Conservation (phyloP, 441 rosid species). For the Jatropha podagrica region DNA sequence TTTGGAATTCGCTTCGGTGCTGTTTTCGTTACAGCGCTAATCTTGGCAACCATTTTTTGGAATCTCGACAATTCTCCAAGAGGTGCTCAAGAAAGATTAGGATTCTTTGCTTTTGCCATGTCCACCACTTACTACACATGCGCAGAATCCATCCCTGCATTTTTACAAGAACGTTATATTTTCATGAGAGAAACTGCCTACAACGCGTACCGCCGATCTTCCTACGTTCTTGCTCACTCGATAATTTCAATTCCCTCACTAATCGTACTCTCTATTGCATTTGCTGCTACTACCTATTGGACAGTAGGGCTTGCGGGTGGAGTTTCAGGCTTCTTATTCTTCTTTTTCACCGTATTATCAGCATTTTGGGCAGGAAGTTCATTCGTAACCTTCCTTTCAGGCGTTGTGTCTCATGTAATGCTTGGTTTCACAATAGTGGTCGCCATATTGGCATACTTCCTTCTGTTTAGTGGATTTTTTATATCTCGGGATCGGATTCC, state of each 20-base stretch:
- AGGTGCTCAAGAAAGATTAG: constrained; percentile 76
- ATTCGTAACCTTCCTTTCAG: constrained; percentile 81
- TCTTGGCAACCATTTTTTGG: constrained; percentile 70
- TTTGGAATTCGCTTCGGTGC: constrained; percentile 76
- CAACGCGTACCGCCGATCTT: constrained; percentile 83
- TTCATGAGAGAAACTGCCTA: constrained; percentile 95
- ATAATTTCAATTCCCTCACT: constrained; percentile 68
- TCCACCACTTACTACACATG: constrained; percentile 85
- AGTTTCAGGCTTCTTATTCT: constrained; percentile 59
- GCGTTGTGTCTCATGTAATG: constrained; percentile 74
- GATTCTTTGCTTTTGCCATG: constrained; percentile 88
- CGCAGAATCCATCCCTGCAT: constrained; percentile 83
- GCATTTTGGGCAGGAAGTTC: constrained; percentile 85
- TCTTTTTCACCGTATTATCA: constrained; percentile 54
- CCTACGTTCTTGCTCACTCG: constrained; percentile 79
- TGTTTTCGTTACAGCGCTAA: constrained; percentile 65
- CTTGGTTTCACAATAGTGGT: constrained; percentile 77
- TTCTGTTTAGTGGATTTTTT: constrained; percentile 89
- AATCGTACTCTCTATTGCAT: constrained; percentile 55
- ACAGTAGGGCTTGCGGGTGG: constrained; percentile 78
- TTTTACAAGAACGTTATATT: constrained; percentile 80
- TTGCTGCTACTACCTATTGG: constrained; percentile 63
- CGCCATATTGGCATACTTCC: constrained; percentile 74
- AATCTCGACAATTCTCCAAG: constrained; percentile 72
- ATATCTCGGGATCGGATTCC: constrained; percentile 73